Evolutionary conservation across 257 asterid genomes (phyloP), one percentile per base, ranked within the genome.

Genomic region (Handroanthus guayacan): DNA sequence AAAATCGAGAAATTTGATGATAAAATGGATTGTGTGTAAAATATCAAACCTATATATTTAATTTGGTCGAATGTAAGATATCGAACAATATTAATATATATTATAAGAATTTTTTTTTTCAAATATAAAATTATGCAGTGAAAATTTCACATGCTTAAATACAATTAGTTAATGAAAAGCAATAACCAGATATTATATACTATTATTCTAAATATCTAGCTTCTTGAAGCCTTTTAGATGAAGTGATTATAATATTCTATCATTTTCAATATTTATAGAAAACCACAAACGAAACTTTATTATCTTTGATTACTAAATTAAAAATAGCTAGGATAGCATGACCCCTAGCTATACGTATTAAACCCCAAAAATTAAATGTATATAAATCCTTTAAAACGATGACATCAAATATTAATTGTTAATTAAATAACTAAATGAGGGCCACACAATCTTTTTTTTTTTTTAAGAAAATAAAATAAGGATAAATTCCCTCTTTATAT

Each of bases 371-470:
- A 7, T 14, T n/a, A 54, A 25, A 25, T 25, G 31, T 25, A 25
- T 25, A 1, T 25, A 25, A 25, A 25, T 54, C 17, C 48, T 62
- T 6, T n/a, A 39, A 63, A 63, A 6, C 7, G 6, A 41, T n/a
- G 18, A 8, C 55, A 45, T 61, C 34, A 47, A 20, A 25, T 47
- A 13, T 6, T 18, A 38, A 14, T 9, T 13, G 31, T 25, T 31
- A 48, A 31, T 31, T 54, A 31, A 13, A 67, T n/a, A 17, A 67
- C 61, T 45, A 31, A 67, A 67, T 18, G 18, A 67, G 43, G 72
- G 13, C 58, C 18, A 67, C 39, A 47, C 1, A 5, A n/a, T 5
- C 7, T 39, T 55, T 17, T 55, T 55, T 5, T 17, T 17, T 8
- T 8, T 55, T 55, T 17, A 16, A 16, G 3, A 9, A 47, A 47